A percentile compares a stretch with the other conserved stretches of the same genome.
Conservation (phyloP, 2,329 filamentous ascomycete species). For the Balansia obtecta region DNA sequence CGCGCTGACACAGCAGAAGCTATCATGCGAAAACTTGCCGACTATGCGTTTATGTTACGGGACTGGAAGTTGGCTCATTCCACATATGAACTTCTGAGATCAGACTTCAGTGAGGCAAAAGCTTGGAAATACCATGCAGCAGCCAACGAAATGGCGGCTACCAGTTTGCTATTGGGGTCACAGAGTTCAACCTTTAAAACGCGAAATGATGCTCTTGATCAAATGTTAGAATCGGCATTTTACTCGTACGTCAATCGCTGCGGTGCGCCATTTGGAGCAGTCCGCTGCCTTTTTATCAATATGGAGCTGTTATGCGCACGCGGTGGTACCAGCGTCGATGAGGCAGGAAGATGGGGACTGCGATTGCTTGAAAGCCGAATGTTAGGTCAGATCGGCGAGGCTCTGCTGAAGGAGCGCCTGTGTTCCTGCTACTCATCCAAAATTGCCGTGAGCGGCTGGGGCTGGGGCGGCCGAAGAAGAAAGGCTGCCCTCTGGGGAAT, state of each 20-base stretch:
- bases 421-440: conserved; percentile 73
- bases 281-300: conserved; percentile 63
- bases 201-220: conserved; percentile 68
- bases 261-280: conserved; percentile 63
- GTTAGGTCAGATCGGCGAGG: conserved; percentile 62
- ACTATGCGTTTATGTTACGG: conserved; percentile 92
- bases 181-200: conserved; percentile 60
- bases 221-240: conserved; percentile 77
- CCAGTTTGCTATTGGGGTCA: conserved; percentile 70
- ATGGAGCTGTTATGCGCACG: conserved; percentile 74
- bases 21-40: conserved; percentile 81
- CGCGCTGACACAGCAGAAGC: conserved; percentile 75
- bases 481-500: conserved; percentile 88
- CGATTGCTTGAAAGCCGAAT: conserved; percentile 69
- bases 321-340: conserved; percentile 69
- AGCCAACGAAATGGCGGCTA: conserved; percentile 86
- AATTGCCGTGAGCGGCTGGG: conserved; percentile 49
- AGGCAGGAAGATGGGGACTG: conserved; percentile 75
- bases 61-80: conserved; percentile 90
- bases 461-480: conserved; percentile 59
- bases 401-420: conserved; percentile 74
- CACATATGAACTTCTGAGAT: conserved; percentile 79
- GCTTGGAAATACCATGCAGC: conserved; percentile 94
- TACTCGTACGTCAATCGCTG: conserved; percentile 90
- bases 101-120: conserved; percentile 89